Percentiles rank a stretch among this genome's conserved stretches.
phyloP scores from a whole-genome alignment of 352 stramenopile genomes.

The Blastocystis sp. region DNA sequence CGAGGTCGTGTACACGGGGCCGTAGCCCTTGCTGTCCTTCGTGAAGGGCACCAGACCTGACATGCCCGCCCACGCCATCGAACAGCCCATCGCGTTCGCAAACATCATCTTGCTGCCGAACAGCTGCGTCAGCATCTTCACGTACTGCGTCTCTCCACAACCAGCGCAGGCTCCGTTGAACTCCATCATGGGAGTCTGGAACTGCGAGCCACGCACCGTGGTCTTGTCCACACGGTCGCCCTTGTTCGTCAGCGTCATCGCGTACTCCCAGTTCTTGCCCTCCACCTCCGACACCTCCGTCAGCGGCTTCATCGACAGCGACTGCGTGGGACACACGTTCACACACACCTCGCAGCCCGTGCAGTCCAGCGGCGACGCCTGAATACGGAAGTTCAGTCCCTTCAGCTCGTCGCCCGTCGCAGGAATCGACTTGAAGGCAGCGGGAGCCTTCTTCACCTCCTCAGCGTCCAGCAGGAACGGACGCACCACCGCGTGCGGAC shows the following conservation, averaged over 20 bases:
- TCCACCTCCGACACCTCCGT: constrained; percentile 60
- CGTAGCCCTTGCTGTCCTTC: constrained; percentile 59
- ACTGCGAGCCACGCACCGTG: constrained; percentile 63
- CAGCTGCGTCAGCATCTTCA: too few species aligned
- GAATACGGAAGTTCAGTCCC: too few species aligned
- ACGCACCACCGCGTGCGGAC: constrained; percentile 64
- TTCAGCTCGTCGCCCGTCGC: too few species aligned
- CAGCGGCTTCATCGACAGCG: constrained; percentile 62
- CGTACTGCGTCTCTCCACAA: too few species aligned
- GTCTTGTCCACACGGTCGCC: constrained; percentile 64
- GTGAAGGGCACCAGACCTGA: constrained; percentile 66
- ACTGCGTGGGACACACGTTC: too few species aligned
- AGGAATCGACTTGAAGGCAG: too few species aligned
- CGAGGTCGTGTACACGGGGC: constrained; percentile 62
- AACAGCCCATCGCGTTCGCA: constrained; percentile 65
- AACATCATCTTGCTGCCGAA: constrained; percentile 67
- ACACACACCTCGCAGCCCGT: too few species aligned
- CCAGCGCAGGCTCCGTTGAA: too few species aligned
- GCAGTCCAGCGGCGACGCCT: too few species aligned
- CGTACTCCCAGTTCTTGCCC: constrained; percentile 64
- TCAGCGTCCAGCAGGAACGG: constrained; percentile 65
- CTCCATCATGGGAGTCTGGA: too few species aligned
- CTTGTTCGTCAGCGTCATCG: constrained; percentile 62
- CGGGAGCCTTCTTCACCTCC: constrained; percentile 61
- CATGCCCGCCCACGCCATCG: constrained; percentile 63